phyloP scores from a whole-genome alignment of 208 protist genomes.

The Trypanosomatidae sp. region DNA sequence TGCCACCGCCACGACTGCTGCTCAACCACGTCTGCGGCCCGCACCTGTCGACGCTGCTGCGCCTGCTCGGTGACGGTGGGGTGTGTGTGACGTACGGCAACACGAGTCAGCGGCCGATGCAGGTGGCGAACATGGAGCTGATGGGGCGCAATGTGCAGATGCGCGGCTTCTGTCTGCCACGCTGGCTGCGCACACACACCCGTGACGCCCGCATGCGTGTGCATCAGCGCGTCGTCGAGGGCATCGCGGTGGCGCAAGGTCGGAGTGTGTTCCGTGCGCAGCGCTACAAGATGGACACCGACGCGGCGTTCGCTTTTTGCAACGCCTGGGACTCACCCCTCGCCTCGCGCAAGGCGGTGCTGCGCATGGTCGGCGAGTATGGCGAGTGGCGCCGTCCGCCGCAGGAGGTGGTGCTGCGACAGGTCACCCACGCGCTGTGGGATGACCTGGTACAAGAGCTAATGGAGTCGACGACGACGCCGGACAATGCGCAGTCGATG shows the following conservation, averaged over 20 bases:
- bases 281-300: slow-evolving; percentile 84
- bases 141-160: slow-evolving; percentile 88
- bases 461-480: slow-evolving; percentile 67
- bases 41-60: slow-evolving; percentile 75
- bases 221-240: slow-evolving; percentile 82
- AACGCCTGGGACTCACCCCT: slow-evolving; percentile 71
- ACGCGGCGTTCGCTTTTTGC: slow-evolving; percentile 77
- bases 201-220: slow-evolving; percentile 81
- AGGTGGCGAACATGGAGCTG: slow-evolving; percentile 85
- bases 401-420: slow-evolving; percentile 62
- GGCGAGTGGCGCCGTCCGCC: slow-evolving; percentile 81
- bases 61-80: slow-evolving; percentile 80
- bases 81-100: slow-evolving; percentile 95
- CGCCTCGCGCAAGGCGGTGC: slow-evolving; percentile 63
- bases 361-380: slow-evolving; percentile 88
- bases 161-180: slow-evolving; percentile 89
- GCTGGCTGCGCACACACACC: slow-evolving; percentile 76
- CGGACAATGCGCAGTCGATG: slow-evolving; percentile 83
- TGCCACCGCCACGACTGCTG: slow-evolving; percentile 89
- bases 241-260: slow-evolving; percentile 81
- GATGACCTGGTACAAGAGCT: slow-evolving; percentile 80
- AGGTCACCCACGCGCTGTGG: slow-evolving; percentile 76
- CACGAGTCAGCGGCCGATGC: slow-evolving; percentile 90
- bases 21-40: slow-evolving; percentile 92
- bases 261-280: slow-evolving; percentile 82